phyloP scores from a whole-genome alignment of 805 yeast species.

The Kluyveromyces starmeri region DNA sequence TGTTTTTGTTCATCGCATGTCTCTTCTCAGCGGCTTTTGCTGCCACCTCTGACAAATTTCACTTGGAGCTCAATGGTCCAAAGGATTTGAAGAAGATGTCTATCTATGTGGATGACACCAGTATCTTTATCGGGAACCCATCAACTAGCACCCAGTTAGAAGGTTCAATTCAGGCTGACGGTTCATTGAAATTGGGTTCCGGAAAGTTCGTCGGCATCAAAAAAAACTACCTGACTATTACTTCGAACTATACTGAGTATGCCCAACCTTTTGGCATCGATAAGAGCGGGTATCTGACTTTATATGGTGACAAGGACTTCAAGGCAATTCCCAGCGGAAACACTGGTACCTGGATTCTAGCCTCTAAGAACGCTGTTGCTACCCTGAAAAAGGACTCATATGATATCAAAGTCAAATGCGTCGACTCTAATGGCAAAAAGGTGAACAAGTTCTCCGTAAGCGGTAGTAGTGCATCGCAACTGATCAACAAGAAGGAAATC shows the following conservation, averaged over 20 bases:
- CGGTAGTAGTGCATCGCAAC: not conserved
- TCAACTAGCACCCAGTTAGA: not conserved
- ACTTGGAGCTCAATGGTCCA: not conserved
- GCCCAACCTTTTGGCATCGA: slow-evolving; percentile 1
- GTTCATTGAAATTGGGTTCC: not conserved
- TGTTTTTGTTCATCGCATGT: not conserved
- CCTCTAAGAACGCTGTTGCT: slow-evolving; percentile 1
- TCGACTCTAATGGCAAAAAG: not conserved
- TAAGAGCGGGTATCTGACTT: not conserved
- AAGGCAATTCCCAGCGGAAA: slow-evolving; percentile 2
- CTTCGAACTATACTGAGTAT: not conserved
- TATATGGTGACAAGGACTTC: not conserved
- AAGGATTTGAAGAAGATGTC: not conserved
- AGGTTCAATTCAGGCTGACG: not conserved
- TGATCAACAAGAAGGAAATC: not conserved
- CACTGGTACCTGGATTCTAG: not conserved
- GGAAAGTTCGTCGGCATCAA: not conserved
- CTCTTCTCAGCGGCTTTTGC: not conserved
- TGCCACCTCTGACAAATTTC: not conserved
- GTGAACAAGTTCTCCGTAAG: not conserved
- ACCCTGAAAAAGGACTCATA: not conserved
- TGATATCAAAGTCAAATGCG: not conserved
- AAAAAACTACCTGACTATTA: not conserved
- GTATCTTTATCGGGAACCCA: not conserved
- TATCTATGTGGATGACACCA: not conserved